phyloP scores from a whole-genome alignment of 2,329 filamentous ascomycete genomes.

The Kalmusia sp. region DNA sequence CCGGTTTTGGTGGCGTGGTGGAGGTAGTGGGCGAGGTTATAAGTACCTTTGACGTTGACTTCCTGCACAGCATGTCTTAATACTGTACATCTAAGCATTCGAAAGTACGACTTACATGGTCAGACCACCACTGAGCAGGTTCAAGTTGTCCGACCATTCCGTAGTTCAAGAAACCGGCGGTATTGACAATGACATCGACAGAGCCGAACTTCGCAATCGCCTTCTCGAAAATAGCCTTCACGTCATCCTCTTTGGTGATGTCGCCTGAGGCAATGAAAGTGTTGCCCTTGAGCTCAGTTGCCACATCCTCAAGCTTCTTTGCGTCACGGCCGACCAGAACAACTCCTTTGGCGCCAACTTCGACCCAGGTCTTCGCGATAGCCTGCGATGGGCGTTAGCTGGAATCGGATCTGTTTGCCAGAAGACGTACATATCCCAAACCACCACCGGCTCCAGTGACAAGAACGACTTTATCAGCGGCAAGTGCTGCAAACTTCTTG shows the following conservation, averaged over 20 bases:
- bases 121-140: constrained; percentile 24
- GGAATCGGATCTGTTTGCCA: neutral
- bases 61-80: constrained; percentile 20
- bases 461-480: constrained; percentile 27
- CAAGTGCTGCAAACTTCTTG: constrained; percentile 13
- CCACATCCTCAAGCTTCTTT: constrained; percentile 16
- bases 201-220: constrained; percentile 24
- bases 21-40: constrained; percentile 28
- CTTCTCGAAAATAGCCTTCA: constrained; percentile 20
- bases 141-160: constrained; percentile 17
- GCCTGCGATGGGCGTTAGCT: constrained; percentile 12
- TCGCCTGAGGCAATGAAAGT: constrained; percentile 16
- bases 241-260: constrained; percentile 19
- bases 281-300: constrained; percentile 12
- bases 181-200: constrained; percentile 32
- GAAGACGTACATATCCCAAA: constrained; percentile 32
- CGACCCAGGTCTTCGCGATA: constrained; percentile 35
- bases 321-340: constrained; percentile 37
- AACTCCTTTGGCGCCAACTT: constrained; percentile 35
- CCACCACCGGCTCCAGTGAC: constrained; percentile 36
- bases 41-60: constrained; percentile 30
- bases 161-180: constrained; percentile 21
- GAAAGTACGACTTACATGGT: constrained; percentile 17
- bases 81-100: neutral
- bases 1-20: constrained; percentile 22